phyloP scores from a whole-genome alignment of 2,329 filamentous ascomycete genomes.

The Xylaria sp. region DNA sequence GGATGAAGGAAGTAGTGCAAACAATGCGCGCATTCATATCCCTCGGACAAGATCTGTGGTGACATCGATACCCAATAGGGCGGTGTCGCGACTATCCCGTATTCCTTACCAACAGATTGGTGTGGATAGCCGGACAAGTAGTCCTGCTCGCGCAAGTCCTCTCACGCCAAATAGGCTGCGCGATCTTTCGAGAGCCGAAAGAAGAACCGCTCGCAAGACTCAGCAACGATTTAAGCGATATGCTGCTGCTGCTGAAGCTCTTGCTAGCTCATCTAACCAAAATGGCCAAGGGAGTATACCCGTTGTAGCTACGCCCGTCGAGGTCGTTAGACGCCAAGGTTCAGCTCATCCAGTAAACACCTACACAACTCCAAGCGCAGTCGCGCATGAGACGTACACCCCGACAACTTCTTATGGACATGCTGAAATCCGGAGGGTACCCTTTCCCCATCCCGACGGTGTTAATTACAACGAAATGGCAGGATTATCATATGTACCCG shows the following conservation, averaged over 20 bases:
- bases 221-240: slow-evolving; percentile 51
- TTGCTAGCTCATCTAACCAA: slow-evolving; percentile 41
- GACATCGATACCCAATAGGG: slow-evolving; percentile 17
- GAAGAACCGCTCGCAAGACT: slow-evolving; percentile 45
- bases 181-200: slow-evolving; percentile 44
- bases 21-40: slow-evolving; percentile 32
- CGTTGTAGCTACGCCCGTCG: slow-evolving; percentile 35
- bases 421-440: slow-evolving; percentile 19
- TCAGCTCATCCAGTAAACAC: slow-evolving; percentile 32
- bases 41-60: slow-evolving; percentile 27
- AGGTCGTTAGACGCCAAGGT: slow-evolving; percentile 41
- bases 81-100: slow-evolving; percentile 27
- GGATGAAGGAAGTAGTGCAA: slow-evolving; percentile 45
- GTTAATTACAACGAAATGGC: slow-evolving; percentile 6
- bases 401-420: slow-evolving; percentile 22
- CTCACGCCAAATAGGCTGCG: slow-evolving; percentile 42
- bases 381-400: slow-evolving; percentile 17
- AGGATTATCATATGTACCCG: slow-evolving; percentile 23
- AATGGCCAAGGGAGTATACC: slow-evolving; percentile 34
- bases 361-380: slow-evolving; percentile 23
- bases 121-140: slow-evolving; percentile 31
- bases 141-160: slow-evolving; percentile 33
- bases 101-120: slow-evolving; percentile 18
- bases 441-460: slow-evolving; percentile 8
- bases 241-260: slow-evolving; percentile 49